Conservation (phyloP, 768 basidiomycete genomes). For the Suillus subalutaceus region DNA sequence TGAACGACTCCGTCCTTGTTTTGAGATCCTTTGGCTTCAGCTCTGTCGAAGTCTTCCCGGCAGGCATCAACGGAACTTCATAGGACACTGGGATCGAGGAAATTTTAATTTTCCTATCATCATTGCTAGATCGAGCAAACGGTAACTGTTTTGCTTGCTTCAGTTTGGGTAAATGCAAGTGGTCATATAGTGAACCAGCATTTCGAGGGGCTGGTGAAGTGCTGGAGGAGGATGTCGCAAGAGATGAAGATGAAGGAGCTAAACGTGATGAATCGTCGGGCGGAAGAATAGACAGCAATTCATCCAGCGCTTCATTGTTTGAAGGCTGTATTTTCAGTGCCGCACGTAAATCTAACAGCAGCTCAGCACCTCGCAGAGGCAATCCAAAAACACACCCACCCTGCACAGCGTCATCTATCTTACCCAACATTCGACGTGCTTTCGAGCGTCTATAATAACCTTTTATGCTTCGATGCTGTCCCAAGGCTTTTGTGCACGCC, state of each 20-base stretch:
- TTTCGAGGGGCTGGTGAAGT: slow-evolving; percentile 18
- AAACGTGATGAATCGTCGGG: slow-evolving; percentile 20
- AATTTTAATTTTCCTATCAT: slow-evolving; percentile 59
- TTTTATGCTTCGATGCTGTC: slow-evolving; percentile 69
- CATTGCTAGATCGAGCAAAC: slow-evolving; percentile 52
- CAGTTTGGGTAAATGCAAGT: slow-evolving; percentile 41
- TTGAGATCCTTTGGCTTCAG: slow-evolving; percentile 31
- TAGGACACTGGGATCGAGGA: slow-evolving; percentile 47
- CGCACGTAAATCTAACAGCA: slow-evolving; percentile 56
- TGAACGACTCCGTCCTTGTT: slow-evolving; percentile 46
- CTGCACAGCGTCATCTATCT: slow-evolving; percentile 59
- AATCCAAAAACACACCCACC: slow-evolving; percentile 38
- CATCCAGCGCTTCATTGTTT: slow-evolving; percentile 64
- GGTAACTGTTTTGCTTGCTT: slow-evolving; percentile 52
- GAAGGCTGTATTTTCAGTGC: slow-evolving; percentile 63
- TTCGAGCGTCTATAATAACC: slow-evolving; percentile 72
- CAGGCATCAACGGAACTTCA: slow-evolving; percentile 32
- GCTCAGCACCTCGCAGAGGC: not conserved
- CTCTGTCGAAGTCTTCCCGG: slow-evolving; percentile 25
- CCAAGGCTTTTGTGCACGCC: slow-evolving; percentile 66
- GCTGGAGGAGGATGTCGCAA: slow-evolving; percentile 34
- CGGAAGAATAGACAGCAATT: slow-evolving; percentile 47
- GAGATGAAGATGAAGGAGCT: slow-evolving; percentile 18
- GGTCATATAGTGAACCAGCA: slow-evolving; percentile 23
- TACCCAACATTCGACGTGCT: slow-evolving; percentile 63